These are phyloP conservation scores for Penicillium desertorum DNA, from an alignment of 495 filamentous ascomycete genomes.

Conservation along the genomic window DNA sequence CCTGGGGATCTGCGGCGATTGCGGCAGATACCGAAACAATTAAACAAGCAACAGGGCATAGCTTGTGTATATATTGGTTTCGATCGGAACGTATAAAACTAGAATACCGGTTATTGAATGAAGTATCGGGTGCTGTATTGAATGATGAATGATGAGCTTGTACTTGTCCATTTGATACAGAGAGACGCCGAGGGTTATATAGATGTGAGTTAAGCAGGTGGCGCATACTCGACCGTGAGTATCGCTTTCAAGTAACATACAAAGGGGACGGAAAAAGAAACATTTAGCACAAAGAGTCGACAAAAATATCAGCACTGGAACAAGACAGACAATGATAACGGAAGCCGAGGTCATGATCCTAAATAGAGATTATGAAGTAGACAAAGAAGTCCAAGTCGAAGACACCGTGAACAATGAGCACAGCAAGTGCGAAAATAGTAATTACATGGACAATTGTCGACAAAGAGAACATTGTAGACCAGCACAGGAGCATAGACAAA, in stretches of 20 bases:
- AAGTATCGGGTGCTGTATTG: not conserved
- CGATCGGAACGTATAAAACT: not conserved
- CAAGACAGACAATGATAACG: not conserved
- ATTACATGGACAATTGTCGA: not conserved
- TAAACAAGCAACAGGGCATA: not conserved
- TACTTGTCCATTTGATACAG: not conserved
- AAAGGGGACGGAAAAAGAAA: not conserved
- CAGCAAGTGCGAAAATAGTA: not conserved
- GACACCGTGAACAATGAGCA: not conserved
- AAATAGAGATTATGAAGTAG: not conserved
- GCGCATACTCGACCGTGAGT: not conserved
- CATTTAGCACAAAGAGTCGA: not conserved
- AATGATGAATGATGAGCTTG: not conserved
- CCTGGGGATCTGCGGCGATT: not conserved
- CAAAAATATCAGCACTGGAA: not conserved
- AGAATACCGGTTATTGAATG: not conserved
- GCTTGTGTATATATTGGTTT: not conserved
- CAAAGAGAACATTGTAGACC: not conserved
- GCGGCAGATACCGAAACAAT: not conserved
- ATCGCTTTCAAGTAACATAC: not conserved
- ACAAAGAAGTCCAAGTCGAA: not conserved
- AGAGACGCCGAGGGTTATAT: not conserved
- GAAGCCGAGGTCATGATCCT: not conserved
- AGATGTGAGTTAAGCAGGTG: not conserved
- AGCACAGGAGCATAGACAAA: not conserved